phyloP scores from a whole-genome alignment of 192 early-diverging fungal species.

The Gryganskiella cystojenkinii region DNA sequence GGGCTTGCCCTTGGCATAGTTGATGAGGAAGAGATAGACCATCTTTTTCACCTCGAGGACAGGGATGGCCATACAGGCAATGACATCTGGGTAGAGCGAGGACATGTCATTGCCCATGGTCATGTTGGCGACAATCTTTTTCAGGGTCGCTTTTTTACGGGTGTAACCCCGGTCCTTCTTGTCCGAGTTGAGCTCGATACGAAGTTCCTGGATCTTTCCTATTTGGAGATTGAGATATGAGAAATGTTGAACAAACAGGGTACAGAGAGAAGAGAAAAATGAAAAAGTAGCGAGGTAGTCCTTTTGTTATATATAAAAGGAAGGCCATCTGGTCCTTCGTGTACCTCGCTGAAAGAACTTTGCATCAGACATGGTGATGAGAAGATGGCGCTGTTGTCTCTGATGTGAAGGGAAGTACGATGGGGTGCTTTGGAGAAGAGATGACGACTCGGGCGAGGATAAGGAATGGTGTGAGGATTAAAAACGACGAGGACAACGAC shows the following conservation, averaged over 20 bases:
- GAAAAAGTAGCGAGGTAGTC: background rate
- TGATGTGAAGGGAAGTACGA: background rate
- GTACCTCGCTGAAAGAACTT: slow-evolving; percentile 70
- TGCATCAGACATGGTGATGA: slow-evolving; percentile 59
- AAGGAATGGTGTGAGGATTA: background rate
- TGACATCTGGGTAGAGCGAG: slow-evolving; percentile 90
- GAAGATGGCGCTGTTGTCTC: background rate
- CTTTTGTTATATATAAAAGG: background rate
- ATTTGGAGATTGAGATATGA: background rate
- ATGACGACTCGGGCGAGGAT: slow-evolving; percentile 1
- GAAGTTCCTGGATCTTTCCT: slow-evolving; percentile 94
- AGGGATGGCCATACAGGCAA: slow-evolving; percentile 91
- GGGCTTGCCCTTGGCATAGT: slow-evolving; percentile 92
- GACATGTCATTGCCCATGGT: slow-evolving; percentile 99
- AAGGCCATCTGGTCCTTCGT: background rate
- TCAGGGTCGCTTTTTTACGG: slow-evolving; percentile 87
- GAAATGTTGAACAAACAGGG: background rate
- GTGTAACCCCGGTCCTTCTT: slow-evolving; percentile 84
- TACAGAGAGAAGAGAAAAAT: background rate
- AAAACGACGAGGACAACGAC: background rate
- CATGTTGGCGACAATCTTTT: slow-evolving; percentile 99
- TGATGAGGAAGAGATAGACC: slow-evolving; percentile 97
- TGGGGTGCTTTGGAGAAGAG: too few species aligned
- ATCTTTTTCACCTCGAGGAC: slow-evolving; percentile 88
- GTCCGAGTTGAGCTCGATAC: slow-evolving; percentile 86